Conservation (phyloP, 257 asterid species). For the Przewalskia tangutica region DNA sequence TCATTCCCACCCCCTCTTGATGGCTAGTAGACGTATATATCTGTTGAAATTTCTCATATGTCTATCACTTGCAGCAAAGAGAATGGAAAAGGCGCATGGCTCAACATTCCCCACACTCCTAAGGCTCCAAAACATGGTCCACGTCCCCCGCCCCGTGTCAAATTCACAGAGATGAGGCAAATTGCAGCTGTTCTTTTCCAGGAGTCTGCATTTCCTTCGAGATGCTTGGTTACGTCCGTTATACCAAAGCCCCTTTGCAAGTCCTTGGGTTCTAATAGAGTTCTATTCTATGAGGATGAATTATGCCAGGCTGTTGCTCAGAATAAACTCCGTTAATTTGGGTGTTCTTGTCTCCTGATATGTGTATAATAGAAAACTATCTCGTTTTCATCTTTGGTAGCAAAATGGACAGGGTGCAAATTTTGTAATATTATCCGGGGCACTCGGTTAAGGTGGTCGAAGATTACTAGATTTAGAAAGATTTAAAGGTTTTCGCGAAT, state of each 20-base stretch:
- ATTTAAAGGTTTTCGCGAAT: not conserved
- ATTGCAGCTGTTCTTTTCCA: constrained; percentile 92
- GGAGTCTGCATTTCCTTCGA: constrained; percentile 48
- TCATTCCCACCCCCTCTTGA: not conserved
- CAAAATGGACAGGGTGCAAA: not conserved
- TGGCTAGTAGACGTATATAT: not conserved
- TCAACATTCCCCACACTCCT: constrained; percentile 70
- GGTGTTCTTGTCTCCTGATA: not conserved
- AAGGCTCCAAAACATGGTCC: constrained; percentile 95
- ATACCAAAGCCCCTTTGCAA: constrained; percentile 60
- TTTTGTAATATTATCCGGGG: not conserved
- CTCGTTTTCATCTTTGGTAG: not conserved
- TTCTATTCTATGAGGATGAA: constrained; percentile 83
- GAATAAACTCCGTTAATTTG: constrained; percentile 71
- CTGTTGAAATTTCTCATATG: not conserved
- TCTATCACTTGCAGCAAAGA: constrained; percentile 43
- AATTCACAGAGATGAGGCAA: constrained; percentile 74
- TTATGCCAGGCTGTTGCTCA: constrained; percentile 97
- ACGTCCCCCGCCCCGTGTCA: constrained; percentile 76
- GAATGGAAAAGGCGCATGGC: constrained; percentile 29
- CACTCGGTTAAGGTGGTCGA: not conserved
- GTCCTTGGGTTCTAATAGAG: constrained; percentile 79
- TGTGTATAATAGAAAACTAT: constrained; percentile 1
- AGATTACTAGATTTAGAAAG: not conserved
- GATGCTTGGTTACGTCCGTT: constrained; percentile 69